phyloP scores from a whole-genome alignment of 257 asterid species.

The Cordia subcordata region DNA sequence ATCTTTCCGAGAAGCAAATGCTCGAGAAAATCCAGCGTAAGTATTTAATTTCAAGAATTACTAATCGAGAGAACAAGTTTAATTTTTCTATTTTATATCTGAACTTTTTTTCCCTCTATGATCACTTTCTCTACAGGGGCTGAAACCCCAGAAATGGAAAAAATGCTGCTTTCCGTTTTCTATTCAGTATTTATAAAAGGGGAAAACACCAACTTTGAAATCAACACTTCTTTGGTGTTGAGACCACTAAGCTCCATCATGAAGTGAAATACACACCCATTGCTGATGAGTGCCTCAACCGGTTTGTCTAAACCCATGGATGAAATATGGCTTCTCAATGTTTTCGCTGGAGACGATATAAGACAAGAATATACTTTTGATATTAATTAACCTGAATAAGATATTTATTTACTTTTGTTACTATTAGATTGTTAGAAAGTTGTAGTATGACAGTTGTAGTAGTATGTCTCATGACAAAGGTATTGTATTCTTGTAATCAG shows the following conservation, averaged over 20 bases:
- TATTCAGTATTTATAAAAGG: conserved; percentile 12
- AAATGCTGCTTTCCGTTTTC: not conserved
- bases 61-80: too few relatives aligned
- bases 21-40: conserved; percentile 17
- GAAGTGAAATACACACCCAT: conserved; percentile 13
- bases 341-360: too few relatives aligned
- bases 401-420: too few relatives aligned
- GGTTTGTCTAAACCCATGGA: not conserved
- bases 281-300: conserved; percentile 9
- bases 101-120: too few relatives aligned
- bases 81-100: too few relatives aligned
- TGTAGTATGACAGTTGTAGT: too few relatives aligned
- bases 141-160: not conserved
- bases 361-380: too few relatives aligned
- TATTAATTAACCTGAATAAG: too few relatives aligned
- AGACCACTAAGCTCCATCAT: conserved; percentile 19
- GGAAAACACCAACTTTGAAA: conserved; percentile 1
- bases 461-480: too few relatives aligned
- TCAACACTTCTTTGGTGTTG: conserved; percentile 15
- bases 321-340: not conserved
- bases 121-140: conserved; percentile 5
- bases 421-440: too few relatives aligned
- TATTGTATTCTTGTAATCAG: too few relatives aligned
- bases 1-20: conserved; percentile 18
- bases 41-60: too few relatives aligned